Base-by-base conservation (phyloP, 495 filamentous ascomycete genomes). In the Lentithecium fluviatile region DNA sequence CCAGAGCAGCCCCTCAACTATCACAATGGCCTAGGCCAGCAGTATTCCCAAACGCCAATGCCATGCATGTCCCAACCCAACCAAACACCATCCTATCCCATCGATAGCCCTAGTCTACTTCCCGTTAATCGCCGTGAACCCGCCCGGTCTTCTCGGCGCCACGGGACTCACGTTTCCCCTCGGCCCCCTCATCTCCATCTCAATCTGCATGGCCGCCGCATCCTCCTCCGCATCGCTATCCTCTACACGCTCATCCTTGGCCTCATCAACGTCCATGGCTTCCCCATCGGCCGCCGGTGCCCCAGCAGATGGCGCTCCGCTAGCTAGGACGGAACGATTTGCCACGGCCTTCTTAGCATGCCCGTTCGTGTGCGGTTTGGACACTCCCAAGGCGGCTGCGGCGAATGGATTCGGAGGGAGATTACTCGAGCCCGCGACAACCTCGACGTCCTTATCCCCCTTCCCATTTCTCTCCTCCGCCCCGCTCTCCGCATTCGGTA, bases 131-230 rank as follows among this genome's bases (percentile, higher is more conserved):
- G 61, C 61, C 26, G 61, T 64, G 42, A 64, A 64, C 2, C 61
- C 61, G 32, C 61, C 53, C 10, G 61, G 1, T 3, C 36, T 26
- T 20, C 47, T 38, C 34, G 25, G 15, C 29, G n/a, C 8, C 26
- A 15, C 55, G 2, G 52, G 61, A 29, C 49, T 65, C 2, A 8
- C 59, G 32, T 60, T 63, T 12, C 37, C 43, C 47, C 48, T 48
- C 26, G 57, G 66, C 1, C 61, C 66, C 32, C 62, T 40, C 66
- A 69, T 69, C 60, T 69, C 66, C 57, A 68, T 68, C 56, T 68
- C 65, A 23, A 68, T 56, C 45, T 64, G 65, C 57, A 62, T 55
- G 2, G 66, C 58, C 21, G 62, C 66, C 0, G 13, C n/a, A 59
- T 65, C 66, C 52, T 65, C 58, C n/a, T 45, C 55, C 32, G 20